phyloP scores from a whole-genome alignment of 345 rosid genomes.

The Isatis tinctoria region DNA sequence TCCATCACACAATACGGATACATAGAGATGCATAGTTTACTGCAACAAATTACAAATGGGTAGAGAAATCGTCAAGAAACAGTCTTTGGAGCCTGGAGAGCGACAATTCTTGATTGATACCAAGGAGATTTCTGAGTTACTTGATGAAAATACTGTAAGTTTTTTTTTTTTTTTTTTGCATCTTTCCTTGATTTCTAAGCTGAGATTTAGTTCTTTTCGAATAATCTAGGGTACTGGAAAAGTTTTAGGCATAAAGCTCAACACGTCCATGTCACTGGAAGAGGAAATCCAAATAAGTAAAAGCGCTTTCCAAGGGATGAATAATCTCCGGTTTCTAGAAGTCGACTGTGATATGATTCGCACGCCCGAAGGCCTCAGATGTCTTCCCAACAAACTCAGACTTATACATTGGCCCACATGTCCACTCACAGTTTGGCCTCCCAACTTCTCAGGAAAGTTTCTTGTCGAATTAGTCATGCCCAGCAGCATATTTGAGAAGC shows the following conservation, averaged over 20 bases:
- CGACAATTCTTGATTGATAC: not conserved
- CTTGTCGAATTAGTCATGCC: slow-evolving; percentile 14
- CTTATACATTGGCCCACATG: not conserved
- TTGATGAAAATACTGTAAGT: not conserved
- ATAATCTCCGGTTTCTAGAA: not conserved
- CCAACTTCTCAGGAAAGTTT: not conserved
- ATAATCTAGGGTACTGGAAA: not conserved
- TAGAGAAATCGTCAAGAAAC: not conserved
- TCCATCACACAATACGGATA: not conserved
- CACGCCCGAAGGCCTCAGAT: not conserved
- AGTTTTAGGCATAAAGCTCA: not conserved
- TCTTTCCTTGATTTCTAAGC: not conserved
- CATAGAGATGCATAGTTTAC: not conserved
- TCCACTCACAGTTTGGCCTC: slow-evolving; percentile 3
- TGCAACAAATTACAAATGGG: not conserved
- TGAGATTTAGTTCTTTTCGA: not conserved
- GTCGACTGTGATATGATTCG: not conserved
- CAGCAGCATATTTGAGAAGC: not conserved
- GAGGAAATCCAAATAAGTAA: not conserved
- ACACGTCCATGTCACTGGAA: not conserved
- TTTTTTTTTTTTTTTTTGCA: not conserved
- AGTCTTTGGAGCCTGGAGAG: not conserved
- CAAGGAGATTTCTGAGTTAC: not conserved
- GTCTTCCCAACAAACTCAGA: not conserved
- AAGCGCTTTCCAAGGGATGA: not conserved